Evolutionary conservation across 2,329 filamentous ascomycete genomes (phyloP).

Genomic region (Fusarium begoniae): DNA sequence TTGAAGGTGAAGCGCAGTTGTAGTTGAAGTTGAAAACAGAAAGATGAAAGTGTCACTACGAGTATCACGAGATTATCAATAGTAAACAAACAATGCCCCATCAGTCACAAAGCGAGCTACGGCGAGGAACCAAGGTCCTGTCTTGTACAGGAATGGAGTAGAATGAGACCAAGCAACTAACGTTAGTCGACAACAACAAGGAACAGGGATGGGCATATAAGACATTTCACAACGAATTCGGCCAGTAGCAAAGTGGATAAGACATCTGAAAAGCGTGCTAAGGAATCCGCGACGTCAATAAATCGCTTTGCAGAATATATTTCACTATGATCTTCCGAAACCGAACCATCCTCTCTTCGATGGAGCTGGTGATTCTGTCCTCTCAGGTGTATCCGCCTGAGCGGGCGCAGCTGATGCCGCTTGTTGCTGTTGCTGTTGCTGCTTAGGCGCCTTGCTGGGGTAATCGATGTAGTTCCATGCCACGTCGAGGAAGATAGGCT

Average conservation of each 20-base stretch:
- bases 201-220: conserved; percentile 16
- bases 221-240: conserved; percentile 19
- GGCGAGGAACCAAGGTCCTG: conserved; percentile 1
- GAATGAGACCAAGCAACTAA: conserved; percentile 17
- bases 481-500: conserved; percentile 94
- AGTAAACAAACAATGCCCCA: conserved; percentile 29
- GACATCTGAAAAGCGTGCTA: background rate
- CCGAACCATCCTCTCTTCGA: conserved; percentile 80
- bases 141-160: conserved; percentile 37
- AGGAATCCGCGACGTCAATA: conserved; percentile 16
- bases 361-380: conserved; percentile 46
- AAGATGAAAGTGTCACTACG: background rate
- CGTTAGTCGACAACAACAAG: conserved; percentile 28
- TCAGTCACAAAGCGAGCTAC: conserved; percentile 10
- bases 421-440: background rate
- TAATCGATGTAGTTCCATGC: conserved; percentile 99
- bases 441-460: conserved; percentile 65
- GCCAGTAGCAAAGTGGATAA: conserved; percentile 4
- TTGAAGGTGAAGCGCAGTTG: background rate
- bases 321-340: conserved; percentile 63
- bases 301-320: conserved; percentile 29
- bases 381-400: conserved; percentile 42
- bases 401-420: conserved; percentile 32
- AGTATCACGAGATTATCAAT: background rate
- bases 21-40: background rate